Evolutionary conservation across 2,329 filamentous ascomycete genomes (phyloP).

Genomic region (Pseudogymnoascus sp.): DNA sequence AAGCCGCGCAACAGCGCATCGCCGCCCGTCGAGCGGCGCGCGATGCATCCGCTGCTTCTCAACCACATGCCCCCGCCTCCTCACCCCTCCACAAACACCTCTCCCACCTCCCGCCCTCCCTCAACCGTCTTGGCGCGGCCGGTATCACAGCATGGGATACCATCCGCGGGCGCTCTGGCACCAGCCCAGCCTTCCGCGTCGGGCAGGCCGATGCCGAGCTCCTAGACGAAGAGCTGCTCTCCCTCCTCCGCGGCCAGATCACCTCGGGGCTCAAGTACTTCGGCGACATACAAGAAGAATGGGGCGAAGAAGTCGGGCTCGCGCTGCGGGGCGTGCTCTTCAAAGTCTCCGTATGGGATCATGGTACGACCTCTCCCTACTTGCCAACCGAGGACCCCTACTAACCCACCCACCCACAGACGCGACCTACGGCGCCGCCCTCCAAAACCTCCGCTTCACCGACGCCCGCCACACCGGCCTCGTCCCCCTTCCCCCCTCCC

Average conservation of each 20-base stretch:
- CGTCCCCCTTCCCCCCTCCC: conserved; percentile 62
- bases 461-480: conserved; percentile 63
- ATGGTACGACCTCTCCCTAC: conserved; percentile 31
- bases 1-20: conserved; percentile 81
- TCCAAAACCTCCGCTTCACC: conserved; percentile 86
- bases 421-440: conserved; percentile 83
- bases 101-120: conserved; percentile 51
- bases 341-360: conserved; percentile 94
- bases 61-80: conserved; percentile 44
- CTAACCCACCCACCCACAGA: conserved; percentile 35
- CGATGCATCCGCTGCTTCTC: conserved; percentile 51
- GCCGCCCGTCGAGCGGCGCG: conserved; percentile 70
- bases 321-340: conserved; percentile 72
- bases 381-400: not conserved
- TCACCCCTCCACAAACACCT: conserved; percentile 35
- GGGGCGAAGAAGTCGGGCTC: conserved; percentile 76
- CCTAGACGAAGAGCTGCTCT: conserved; percentile 83
- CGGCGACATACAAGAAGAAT: conserved; percentile 72
- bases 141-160: conserved; percentile 57
- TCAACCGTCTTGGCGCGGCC: conserved; percentile 46
- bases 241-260: conserved; percentile 77
- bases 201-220: conserved; percentile 94
- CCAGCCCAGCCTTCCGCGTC: conserved; percentile 79
- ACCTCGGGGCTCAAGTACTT: conserved; percentile 84
- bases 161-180: conserved; percentile 66